phyloP scores from a whole-genome alignment of 148 eudicot species.

The Simmondsia chinensis region DNA sequence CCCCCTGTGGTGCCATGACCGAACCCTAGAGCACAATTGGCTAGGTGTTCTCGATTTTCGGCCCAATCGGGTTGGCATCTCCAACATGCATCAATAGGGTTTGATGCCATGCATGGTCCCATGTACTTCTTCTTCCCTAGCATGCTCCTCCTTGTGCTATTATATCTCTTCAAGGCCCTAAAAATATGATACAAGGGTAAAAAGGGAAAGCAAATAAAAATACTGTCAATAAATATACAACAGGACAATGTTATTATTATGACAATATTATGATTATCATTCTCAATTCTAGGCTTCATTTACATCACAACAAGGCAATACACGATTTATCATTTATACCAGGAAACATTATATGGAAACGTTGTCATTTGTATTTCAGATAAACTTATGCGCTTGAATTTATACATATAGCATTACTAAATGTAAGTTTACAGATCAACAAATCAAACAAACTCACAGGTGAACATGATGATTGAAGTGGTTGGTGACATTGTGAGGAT shows the following conservation, averaged over 20 bases:
- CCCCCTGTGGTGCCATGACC: slow-evolving; percentile 52
- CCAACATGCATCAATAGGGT: slow-evolving; percentile 67
- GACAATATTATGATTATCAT: too few species aligned
- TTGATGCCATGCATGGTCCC: slow-evolving; percentile 28
- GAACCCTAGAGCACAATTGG: slow-evolving; percentile 57
- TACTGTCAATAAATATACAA: too few species aligned
- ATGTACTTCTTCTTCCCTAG: slow-evolving; percentile 10
- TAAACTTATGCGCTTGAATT: background rate
- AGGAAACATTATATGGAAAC: too few species aligned
- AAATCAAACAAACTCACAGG: slow-evolving; percentile 22
- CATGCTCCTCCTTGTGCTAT: slow-evolving; percentile 47
- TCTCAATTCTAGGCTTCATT: too few species aligned
- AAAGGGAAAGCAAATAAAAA: background rate
- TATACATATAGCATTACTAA: background rate
- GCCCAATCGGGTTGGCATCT: slow-evolving; percentile 43
- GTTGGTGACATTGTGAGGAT: slow-evolving; percentile 30
- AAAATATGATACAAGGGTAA: background rate
- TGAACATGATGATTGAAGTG: slow-evolving; percentile 30
- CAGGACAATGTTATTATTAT: too few species aligned
- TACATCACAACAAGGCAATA: too few species aligned
- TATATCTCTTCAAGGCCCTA: slow-evolving; percentile 12
- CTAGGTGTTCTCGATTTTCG: slow-evolving; percentile 31
- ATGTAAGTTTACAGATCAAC: too few species aligned
- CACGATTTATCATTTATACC: too few species aligned
- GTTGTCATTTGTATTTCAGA: too few species aligned